phyloP scores from a whole-genome alignment of 2,329 filamentous ascomycete species.

The Fusarium subglutinans region DNA sequence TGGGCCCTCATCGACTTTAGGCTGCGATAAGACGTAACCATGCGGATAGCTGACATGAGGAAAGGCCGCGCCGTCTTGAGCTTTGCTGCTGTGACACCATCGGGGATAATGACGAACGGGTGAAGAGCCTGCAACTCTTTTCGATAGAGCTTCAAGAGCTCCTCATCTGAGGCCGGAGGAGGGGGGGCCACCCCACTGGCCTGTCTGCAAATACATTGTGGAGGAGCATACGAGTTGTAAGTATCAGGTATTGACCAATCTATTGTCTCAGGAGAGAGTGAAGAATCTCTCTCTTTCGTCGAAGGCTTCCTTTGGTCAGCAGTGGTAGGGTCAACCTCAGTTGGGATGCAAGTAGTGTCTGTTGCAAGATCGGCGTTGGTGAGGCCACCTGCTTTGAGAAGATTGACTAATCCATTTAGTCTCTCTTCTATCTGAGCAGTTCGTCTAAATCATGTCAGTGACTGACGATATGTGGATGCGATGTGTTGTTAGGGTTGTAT shows the following conservation, averaged over 20 bases:
- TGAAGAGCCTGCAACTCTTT: constrained; percentile 54
- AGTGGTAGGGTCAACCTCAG: constrained; percentile 39
- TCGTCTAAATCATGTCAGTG: constrained; percentile 47
- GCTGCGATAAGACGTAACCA: constrained; percentile 59
- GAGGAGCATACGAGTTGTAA: constrained; percentile 59
- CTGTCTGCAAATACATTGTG: constrained; percentile 58
- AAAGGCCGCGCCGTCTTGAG: constrained; percentile 56
- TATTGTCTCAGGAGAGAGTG: constrained; percentile 20
- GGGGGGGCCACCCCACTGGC: constrained; percentile 51
- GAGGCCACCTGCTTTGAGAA: constrained; percentile 56
- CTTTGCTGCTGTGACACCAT: constrained; percentile 47
- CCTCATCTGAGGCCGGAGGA: constrained; percentile 57
- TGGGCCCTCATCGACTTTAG: constrained; percentile 59
- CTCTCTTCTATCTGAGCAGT: constrained; percentile 61
- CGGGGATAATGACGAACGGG: constrained; percentile 59
- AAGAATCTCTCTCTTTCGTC: constrained; percentile 21
- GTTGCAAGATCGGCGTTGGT: constrained; percentile 34
- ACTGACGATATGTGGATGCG: background rate
- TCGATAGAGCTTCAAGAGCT: constrained; percentile 56
- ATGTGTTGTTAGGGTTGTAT: background rate
- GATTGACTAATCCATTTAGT: constrained; percentile 59
- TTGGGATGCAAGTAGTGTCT: constrained; percentile 43
- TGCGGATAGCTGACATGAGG: constrained; percentile 59
- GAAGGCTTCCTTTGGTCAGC: constrained; percentile 40
- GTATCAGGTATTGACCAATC: constrained; percentile 50